Evolutionary conservation across 2,329 filamentous ascomycete species (phyloP).

Genomic region (Ceratocystis ficicola): DNA sequence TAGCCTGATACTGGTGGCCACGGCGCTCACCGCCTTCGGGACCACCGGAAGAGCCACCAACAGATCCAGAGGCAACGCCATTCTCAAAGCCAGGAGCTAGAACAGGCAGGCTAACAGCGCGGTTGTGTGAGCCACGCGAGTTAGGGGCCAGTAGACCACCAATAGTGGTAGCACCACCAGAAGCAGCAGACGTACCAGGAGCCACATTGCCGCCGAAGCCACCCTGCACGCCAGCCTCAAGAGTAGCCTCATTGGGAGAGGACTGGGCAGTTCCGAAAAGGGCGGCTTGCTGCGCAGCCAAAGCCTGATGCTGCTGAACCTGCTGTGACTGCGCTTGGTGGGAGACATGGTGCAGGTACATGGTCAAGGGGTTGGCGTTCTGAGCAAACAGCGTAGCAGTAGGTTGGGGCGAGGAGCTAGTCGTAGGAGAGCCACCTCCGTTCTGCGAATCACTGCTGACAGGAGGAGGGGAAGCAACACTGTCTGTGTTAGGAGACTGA

Average conservation of each 20-base stretch:
- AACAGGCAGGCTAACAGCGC: constrained; percentile 77
- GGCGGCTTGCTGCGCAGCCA: constrained; percentile 65
- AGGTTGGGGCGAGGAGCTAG: constrained; percentile 45
- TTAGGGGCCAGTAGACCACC: constrained; percentile 66
- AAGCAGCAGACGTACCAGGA: constrained; percentile 39
- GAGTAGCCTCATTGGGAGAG: constrained; percentile 43
- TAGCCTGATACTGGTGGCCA: constrained; percentile 54
- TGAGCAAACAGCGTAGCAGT: constrained; percentile 67
- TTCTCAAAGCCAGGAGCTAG: constrained; percentile 54
- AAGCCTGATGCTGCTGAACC: constrained; percentile 58
- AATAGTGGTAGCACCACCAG: constrained; percentile 53
- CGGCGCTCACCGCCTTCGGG: constrained; percentile 41
- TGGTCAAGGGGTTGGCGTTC: constrained; percentile 76
- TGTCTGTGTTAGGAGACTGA: constrained; percentile 55
- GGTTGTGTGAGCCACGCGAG: constrained; percentile 51
- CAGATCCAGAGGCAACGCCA: constrained; percentile 39
- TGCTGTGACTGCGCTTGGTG: constrained; percentile 63
- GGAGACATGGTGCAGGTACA: constrained; percentile 80
- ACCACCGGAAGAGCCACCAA: constrained; percentile 25
- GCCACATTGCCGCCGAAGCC: constrained; percentile 28
- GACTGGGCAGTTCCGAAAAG: constrained; percentile 63
- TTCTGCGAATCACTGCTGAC: constrained; percentile 29
- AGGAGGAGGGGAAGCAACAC: constrained; percentile 44
- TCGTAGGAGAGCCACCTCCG: constrained; percentile 45
- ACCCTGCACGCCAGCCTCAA: constrained; percentile 54